Evolutionary conservation across 768 basidiomycete genomes (phyloP).

Genomic region (Lactarius psammicola): DNA sequence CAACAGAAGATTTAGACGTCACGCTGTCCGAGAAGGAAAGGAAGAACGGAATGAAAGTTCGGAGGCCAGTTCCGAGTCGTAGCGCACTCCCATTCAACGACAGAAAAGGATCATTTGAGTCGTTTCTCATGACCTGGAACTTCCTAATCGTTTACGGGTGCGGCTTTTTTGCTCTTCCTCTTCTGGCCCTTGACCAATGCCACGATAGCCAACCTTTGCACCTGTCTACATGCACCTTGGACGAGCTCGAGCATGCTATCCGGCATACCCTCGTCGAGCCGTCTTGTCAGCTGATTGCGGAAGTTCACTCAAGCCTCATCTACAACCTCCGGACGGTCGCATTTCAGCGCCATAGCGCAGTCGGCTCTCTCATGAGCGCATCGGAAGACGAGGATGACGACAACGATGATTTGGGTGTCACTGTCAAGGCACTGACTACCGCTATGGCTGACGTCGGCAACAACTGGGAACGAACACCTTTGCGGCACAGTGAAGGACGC

Average conservation of each 20-base stretch:
- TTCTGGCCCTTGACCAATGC: neutral
- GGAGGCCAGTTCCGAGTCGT: conserved; percentile 64
- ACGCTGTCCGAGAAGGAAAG: conserved; percentile 77
- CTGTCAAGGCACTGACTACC: conserved; percentile 58
- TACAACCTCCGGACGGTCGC: conserved; percentile 85
- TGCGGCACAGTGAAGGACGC: conserved; percentile 70
- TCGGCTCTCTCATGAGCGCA: conserved; percentile 57
- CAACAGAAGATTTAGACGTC: conserved; percentile 92
- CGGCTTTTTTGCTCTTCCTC: conserved; percentile 6
- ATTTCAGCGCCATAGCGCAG: conserved; percentile 71
- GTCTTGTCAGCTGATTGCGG: conserved; percentile 74
- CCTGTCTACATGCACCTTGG: conserved; percentile 84
- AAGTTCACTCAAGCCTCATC: conserved; percentile 86
- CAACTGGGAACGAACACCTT: conserved; percentile 79
- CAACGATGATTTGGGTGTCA: conserved; percentile 52
- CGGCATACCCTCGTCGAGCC: conserved; percentile 70
- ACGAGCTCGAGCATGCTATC: conserved; percentile 88
- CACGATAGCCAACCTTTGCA: conserved; percentile 67
- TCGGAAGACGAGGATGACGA: conserved; percentile 46
- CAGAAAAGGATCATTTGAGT: conserved; percentile 65
- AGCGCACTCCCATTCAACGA: conserved; percentile 67
- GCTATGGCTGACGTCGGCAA: conserved; percentile 81
- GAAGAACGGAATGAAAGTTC: conserved; percentile 68
- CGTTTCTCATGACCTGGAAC: conserved; percentile 89
- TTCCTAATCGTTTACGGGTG: conserved; percentile 94